Conservation (phyloP, 305 asterid genomes). For the Fraxinus latifolia region DNA sequence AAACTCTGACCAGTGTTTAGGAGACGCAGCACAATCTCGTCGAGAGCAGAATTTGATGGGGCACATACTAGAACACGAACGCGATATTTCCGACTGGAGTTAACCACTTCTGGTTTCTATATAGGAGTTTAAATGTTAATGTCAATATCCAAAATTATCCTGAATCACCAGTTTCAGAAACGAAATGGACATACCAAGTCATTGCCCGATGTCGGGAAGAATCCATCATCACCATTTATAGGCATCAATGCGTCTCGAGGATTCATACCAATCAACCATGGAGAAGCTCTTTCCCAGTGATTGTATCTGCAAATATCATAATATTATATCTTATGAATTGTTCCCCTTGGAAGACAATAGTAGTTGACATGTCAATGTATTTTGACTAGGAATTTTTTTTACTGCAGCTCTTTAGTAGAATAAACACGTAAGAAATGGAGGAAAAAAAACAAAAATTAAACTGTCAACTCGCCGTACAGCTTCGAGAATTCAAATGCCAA, state of each 20-base stretch:
- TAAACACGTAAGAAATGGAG: not conserved
- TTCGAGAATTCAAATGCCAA: not conserved
- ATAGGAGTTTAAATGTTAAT: slow-evolving; percentile 22
- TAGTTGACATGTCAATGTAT: not conserved
- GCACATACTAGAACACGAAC: slow-evolving; percentile 96
- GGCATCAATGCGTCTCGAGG: slow-evolving; percentile 93
- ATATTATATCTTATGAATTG: slow-evolving; percentile 7
- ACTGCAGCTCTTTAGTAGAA: slow-evolving; percentile 15
- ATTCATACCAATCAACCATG: slow-evolving; percentile 75
- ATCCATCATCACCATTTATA: slow-evolving; percentile 88
- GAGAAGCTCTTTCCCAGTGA: slow-evolving; percentile 91
- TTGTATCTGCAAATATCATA: slow-evolving; percentile 49
- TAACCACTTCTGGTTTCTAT: slow-evolving; percentile 91
- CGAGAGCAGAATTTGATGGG: slow-evolving; percentile 98
- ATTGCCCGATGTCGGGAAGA: slow-evolving; percentile 89
- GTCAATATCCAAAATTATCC: slow-evolving; percentile 16
- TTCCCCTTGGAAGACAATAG: slow-evolving; percentile 16
- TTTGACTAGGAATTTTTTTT: slow-evolving; percentile 9
- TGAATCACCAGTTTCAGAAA: not conserved
- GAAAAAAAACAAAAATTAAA: slow-evolving; percentile 9
- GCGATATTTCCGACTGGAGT: slow-evolving; percentile 89
- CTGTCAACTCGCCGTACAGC: slow-evolving; percentile 13
- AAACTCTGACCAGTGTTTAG: slow-evolving; percentile 63
- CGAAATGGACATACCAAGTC: slow-evolving; percentile 62
- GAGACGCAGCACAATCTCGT: slow-evolving; percentile 88